Evolutionary conservation across 768 basidiomycete genomes (phyloP).

Genomic region (Boletus coccyginus): DNA sequence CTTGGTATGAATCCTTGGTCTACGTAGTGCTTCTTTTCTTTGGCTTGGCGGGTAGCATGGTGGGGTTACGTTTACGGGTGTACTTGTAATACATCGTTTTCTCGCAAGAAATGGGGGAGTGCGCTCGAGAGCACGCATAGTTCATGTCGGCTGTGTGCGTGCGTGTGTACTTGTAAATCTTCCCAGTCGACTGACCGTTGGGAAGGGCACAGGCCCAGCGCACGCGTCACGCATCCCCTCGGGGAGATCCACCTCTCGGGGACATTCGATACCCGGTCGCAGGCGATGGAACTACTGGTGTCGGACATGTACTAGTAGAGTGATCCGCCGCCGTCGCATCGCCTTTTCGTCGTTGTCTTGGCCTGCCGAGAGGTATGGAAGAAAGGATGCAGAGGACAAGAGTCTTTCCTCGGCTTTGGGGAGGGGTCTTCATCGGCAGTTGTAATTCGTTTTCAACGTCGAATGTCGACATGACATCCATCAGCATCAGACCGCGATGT

Average conservation of each 20-base stretch:
- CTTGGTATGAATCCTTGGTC: conserved; percentile 61
- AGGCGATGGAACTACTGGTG: conserved; percentile 10
- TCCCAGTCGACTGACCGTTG: too few relatives aligned
- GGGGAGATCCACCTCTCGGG: background rate
- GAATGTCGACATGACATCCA: background rate
- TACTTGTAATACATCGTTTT: conserved; percentile 4
- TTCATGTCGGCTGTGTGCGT: conserved; percentile 5
- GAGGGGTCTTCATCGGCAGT: background rate
- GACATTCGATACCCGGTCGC: background rate
- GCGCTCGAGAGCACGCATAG: background rate
- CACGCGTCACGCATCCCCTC: background rate
- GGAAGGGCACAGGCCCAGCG: too few relatives aligned
- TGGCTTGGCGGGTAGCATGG: conserved; percentile 12
- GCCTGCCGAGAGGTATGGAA: background rate
- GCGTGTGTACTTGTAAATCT: background rate
- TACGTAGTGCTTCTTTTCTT: conserved; percentile 17
- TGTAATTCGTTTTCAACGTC: background rate
- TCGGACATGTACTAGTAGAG: background rate
- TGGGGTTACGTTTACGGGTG: background rate
- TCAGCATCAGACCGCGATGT: background rate
- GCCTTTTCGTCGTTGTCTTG: background rate
- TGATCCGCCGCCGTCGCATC: conserved; percentile 25
- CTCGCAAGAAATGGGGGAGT: background rate
- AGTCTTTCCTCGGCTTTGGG: background rate
- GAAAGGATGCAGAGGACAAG: background rate